phyloP scores from a whole-genome alignment of 169 alveolate genomes.

The Plasmodium vivax region DNA sequence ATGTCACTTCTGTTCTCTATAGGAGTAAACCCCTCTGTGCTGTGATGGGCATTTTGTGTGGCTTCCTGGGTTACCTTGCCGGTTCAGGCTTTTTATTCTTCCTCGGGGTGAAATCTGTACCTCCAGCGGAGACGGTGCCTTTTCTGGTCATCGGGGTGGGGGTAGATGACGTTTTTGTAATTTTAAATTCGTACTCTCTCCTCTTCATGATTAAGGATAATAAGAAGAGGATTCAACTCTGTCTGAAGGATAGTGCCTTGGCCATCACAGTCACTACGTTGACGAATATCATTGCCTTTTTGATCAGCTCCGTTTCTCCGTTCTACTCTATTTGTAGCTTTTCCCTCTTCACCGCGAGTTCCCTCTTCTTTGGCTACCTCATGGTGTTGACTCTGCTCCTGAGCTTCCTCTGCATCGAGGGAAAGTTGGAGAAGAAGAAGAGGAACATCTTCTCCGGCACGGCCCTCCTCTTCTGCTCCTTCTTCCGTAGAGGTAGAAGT shows the following conservation, averaged over 20 bases:
- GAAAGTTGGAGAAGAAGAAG: conserved; percentile 77
- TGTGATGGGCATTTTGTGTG: conserved; percentile 85
- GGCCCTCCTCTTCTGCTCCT: neutral
- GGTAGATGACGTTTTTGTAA: conserved; percentile 87
- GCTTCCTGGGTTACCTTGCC: conserved; percentile 83
- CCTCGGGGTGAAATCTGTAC: conserved; percentile 84
- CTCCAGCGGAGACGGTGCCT: conserved; percentile 87
- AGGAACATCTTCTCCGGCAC: conserved; percentile 31
- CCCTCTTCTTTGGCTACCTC: conserved; percentile 84
- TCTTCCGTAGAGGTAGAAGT: neutral
- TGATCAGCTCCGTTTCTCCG: conserved; percentile 87
- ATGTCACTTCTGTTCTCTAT: conserved; percentile 59
- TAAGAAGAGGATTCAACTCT: conserved; percentile 81
- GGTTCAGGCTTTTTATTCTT: conserved; percentile 87
- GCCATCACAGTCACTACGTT: conserved; percentile 87
- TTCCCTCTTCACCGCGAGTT: conserved; percentile 83
- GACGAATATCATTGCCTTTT: conserved; percentile 85
- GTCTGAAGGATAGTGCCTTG: conserved; percentile 86
- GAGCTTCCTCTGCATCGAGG: conserved; percentile 85
- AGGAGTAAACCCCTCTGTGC: conserved; percentile 73
- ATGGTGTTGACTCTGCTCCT: conserved; percentile 84
- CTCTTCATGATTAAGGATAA: conserved; percentile 82
- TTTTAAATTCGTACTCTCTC: conserved; percentile 83
- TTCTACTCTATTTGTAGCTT: conserved; percentile 86
- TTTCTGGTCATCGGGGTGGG: conserved; percentile 88